Conservation (phyloP, 192 early-diverging fungal genomes). For the Coemansia sp. region DNA sequence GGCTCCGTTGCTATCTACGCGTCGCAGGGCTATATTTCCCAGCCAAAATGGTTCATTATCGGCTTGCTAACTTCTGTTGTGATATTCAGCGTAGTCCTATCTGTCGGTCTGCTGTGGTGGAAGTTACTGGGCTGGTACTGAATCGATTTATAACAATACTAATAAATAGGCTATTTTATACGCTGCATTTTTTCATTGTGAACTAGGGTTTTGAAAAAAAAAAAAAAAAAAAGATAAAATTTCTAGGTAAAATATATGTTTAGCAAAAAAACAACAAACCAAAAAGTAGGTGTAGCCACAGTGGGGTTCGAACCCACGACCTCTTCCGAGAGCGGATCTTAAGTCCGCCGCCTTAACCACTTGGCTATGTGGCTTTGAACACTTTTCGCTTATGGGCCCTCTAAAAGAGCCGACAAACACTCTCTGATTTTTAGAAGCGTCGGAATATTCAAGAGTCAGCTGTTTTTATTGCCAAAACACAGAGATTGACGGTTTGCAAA, state of each 20-base stretch:
- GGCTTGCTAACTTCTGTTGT: constrained; percentile 59
- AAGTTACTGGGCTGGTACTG: constrained; percentile 66
- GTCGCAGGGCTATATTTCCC: constrained; percentile 61
- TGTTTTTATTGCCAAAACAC: neutral
- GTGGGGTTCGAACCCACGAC: constrained; percentile 47
- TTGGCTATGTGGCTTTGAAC: constrained; percentile 11
- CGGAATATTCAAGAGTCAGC: neutral
- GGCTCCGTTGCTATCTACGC: constrained; percentile 64
- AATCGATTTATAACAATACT: neutral
- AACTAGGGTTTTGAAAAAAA: neutral
- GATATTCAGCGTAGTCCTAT: constrained; percentile 59
- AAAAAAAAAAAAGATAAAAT: too few relatives aligned
- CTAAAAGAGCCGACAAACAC: neutral
- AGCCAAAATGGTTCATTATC: constrained; percentile 63
- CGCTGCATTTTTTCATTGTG: neutral
- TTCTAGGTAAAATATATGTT: too few relatives aligned
- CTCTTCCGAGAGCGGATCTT: constrained; percentile 36
- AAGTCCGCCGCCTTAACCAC: constrained; percentile 48
- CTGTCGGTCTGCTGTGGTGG: constrained; percentile 72
- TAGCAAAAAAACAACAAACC: neutral
- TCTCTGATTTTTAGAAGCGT: neutral
- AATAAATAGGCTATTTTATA: neutral
- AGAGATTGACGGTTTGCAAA: neutral
- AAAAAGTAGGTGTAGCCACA: constrained; percentile 12
- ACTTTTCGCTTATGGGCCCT: neutral